A percentile compares a stretch with the other conserved stretches of the same genome.
These are phyloP conservation scores for Ceriops tagal DNA, from an alignment of 345 rosid genomes.

Conservation along the genomic window DNA sequence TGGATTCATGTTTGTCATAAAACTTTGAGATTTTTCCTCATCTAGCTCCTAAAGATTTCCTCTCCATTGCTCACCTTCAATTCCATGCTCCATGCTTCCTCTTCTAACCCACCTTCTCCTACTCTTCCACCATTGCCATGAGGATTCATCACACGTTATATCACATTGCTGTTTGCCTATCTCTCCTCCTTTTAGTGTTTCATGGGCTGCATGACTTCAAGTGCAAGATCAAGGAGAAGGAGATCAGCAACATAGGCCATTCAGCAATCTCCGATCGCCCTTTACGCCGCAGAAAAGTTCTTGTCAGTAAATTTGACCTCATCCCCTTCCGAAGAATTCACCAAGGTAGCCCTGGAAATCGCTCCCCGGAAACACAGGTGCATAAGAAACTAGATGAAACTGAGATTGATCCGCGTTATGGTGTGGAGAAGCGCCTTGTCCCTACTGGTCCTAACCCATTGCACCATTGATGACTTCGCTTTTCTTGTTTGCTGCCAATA, in stretches of 20 bases:
- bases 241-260: neutral
- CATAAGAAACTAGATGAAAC: slow-evolving; percentile 13
- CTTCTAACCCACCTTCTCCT: slow-evolving; percentile 27
- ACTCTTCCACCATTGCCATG: slow-evolving; percentile 46
- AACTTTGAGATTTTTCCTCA: neutral
- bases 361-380: slow-evolving; percentile 8
- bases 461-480: slow-evolving; percentile 56
- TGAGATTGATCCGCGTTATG: slow-evolving; percentile 78
- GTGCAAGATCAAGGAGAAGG: slow-evolving; percentile 21
- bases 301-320: slow-evolving; percentile 53
- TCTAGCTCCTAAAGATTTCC: neutral
- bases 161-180: slow-evolving; percentile 48
- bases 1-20: slow-evolving; percentile 18
- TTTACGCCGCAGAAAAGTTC: slow-evolving; percentile 43
- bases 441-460: slow-evolving; percentile 92
- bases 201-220: slow-evolving; percentile 40
- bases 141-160: slow-evolving; percentile 35
- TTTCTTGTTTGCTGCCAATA: neutral
- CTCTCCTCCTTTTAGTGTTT: slow-evolving; percentile 47
- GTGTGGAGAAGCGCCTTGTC: slow-evolving; percentile 81
- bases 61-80: neutral
- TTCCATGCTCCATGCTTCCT: slow-evolving; percentile 48
- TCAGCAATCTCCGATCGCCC: neutral
- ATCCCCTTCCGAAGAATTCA: slow-evolving; percentile 43
- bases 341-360: slow-evolving; percentile 14